Evolutionary conservation across 2,329 filamentous ascomycete species (phyloP).

Genomic region (Phialocephala subalpina): DNA sequence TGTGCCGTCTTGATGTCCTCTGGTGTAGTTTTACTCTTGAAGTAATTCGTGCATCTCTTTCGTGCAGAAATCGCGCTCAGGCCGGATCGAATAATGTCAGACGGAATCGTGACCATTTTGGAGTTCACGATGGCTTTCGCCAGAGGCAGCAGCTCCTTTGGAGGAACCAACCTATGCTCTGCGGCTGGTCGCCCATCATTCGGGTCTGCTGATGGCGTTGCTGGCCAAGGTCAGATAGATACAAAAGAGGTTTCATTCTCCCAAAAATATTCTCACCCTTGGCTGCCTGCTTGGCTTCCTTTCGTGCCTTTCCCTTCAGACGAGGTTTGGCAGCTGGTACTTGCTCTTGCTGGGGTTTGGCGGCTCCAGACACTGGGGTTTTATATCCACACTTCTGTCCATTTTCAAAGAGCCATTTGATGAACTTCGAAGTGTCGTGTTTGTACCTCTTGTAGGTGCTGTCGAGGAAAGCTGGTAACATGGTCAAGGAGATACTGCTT

Average conservation of each 20-base stretch:
- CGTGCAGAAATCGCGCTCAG: slow-evolving; percentile 26
- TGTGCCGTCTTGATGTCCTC: slow-evolving; percentile 7
- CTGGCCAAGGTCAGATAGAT: too few relatives aligned
- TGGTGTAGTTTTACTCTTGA: not conserved
- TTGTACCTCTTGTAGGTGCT: slow-evolving; percentile 23
- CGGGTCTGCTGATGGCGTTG: too few relatives aligned
- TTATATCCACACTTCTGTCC: slow-evolving; percentile 16
- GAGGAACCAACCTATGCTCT: not conserved
- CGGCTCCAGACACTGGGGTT: not conserved
- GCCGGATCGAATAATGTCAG: slow-evolving; percentile 23
- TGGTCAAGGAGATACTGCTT: too few relatives aligned
- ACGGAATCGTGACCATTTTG: slow-evolving; percentile 9
- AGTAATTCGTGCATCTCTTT: slow-evolving; percentile 20
- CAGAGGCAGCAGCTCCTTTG: not conserved
- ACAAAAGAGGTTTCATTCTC: too few relatives aligned
- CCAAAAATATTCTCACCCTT: not conserved
- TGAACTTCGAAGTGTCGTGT: slow-evolving; percentile 21
- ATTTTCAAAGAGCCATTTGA: slow-evolving; percentile 19
- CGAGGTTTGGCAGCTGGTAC: slow-evolving; percentile 4
- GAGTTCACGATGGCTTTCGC: slow-evolving; percentile 2
- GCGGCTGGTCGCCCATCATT: too few relatives aligned
- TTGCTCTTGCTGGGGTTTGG: not conserved
- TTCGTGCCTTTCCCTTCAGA: slow-evolving; percentile 29
- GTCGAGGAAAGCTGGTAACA: slow-evolving; percentile 6
- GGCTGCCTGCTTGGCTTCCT: slow-evolving; percentile 14